Conservation (phyloP, 257 asterid genomes). For the Solanum phureja region DNA sequence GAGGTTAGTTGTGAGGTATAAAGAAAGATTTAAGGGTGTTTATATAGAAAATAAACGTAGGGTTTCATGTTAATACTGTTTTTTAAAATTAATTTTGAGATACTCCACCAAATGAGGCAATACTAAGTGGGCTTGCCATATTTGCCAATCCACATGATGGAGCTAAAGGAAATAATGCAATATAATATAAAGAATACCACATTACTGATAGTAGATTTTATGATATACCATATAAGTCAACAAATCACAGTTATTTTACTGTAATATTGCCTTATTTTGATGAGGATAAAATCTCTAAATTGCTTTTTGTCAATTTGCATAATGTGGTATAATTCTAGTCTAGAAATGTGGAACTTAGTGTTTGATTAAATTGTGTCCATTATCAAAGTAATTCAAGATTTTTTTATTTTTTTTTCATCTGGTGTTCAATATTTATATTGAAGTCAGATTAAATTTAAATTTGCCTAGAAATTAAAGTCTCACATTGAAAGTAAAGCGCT, state of each 20-base stretch:
- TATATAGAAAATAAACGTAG: not conserved
- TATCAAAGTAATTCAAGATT: not conserved
- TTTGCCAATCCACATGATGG: not conserved
- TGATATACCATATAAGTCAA: not conserved
- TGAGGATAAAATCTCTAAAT: not conserved
- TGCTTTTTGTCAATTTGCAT: not conserved
- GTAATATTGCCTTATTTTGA: not conserved
- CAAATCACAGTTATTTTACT: not conserved
- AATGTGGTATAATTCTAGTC: not conserved
- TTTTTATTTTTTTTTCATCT: rapidly evolving
- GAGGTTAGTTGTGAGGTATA: not conserved
- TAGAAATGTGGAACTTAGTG: not conserved
- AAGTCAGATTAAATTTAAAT: no score
- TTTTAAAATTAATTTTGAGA: not conserved
- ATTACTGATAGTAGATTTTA: not conserved
- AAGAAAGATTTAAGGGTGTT: not conserved
- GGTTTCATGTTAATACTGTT: not conserved
- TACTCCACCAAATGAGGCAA: not conserved
- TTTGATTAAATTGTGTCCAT: not conserved
- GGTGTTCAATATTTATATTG: no score
- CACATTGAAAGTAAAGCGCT: rapidly evolving
- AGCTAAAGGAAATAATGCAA: not conserved
- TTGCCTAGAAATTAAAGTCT: no score
- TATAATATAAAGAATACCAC: not conserved
- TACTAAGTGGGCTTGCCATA: not conserved